Conservation (phyloP, 352 stramenopile genomes). For the Plasmopara viticola region DNA sequence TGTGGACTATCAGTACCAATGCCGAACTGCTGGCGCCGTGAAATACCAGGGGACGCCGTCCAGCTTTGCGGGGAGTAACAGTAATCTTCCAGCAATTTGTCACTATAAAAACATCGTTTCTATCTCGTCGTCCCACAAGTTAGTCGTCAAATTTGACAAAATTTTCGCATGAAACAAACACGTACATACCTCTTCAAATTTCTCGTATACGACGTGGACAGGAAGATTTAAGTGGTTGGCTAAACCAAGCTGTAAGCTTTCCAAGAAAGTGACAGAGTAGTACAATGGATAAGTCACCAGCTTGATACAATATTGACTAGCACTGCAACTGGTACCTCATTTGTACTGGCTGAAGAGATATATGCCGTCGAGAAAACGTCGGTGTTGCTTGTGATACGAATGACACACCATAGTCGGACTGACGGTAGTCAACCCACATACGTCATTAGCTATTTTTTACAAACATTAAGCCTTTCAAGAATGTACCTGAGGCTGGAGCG, state of each 20-base stretch:
- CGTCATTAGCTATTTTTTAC: neutral
- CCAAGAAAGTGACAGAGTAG: slow-evolving; percentile 1
- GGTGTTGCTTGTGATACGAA: slow-evolving; percentile 59
- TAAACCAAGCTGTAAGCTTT: slow-evolving; percentile 69
- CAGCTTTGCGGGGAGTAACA: slow-evolving; percentile 82
- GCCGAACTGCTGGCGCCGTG: slow-evolving; percentile 65
- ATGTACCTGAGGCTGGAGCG: slow-evolving; percentile 66
- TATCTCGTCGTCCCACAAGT: slow-evolving; percentile 13
- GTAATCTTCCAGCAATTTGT: slow-evolving; percentile 77
- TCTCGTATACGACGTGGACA: slow-evolving; percentile 60
- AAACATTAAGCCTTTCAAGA: neutral
- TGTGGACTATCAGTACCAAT: slow-evolving; percentile 52
- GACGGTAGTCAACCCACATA: neutral
- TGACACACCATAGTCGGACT: slow-evolving; percentile 79
- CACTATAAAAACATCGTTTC: slow-evolving; percentile 75
- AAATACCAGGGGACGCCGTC: slow-evolving; percentile 66
- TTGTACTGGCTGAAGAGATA: slow-evolving; percentile 70
- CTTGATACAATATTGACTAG: neutral
- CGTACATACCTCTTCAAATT: slow-evolving; percentile 59
- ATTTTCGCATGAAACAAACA: neutral
- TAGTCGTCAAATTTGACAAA: neutral
- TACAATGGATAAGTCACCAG: slow-evolving; percentile 3
- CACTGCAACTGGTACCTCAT: slow-evolving; percentile 44
- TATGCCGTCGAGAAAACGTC: slow-evolving; percentile 44
- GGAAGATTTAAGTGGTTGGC: slow-evolving; percentile 62